Conservation (phyloP, 345 rosid species). For the Toxicodendron radicans region DNA sequence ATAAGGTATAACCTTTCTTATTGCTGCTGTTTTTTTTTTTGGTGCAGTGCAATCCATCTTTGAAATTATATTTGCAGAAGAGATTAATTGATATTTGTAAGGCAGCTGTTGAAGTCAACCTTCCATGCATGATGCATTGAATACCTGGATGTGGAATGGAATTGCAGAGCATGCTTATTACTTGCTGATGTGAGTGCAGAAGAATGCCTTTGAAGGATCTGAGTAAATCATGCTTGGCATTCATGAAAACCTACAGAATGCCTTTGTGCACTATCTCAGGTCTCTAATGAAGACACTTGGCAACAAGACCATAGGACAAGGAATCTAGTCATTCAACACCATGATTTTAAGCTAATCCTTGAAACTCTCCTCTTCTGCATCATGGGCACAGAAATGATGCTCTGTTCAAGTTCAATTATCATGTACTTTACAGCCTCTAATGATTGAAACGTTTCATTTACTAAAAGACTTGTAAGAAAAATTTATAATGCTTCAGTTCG, state of each 20-base stretch:
- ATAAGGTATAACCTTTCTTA: neutral
- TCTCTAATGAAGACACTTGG: neutral
- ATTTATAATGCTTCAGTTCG: neutral
- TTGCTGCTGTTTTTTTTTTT: slow-evolving; percentile 6
- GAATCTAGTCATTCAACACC: neutral
- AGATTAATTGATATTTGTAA: slow-evolving; percentile 28
- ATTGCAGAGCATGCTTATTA: neutral
- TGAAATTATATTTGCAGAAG: slow-evolving; percentile 65
- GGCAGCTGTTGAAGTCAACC: neutral
- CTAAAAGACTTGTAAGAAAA: neutral
- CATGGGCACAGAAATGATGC: neutral
- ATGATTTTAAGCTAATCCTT: neutral
- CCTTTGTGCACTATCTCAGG: neutral
- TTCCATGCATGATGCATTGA: neutral
- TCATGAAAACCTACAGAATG: neutral
- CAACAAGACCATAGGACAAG: neutral
- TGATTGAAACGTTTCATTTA: neutral
- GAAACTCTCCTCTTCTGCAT: neutral
- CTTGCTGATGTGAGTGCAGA: neutral
- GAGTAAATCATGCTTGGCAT: neutral
- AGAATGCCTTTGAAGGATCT: neutral
- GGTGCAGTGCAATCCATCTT: slow-evolving; percentile 58
- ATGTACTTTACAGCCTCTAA: neutral
- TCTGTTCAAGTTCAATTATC: neutral
- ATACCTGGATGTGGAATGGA: neutral